Base-by-base conservation (phyloP, 495 filamentous ascomycete genomes). In the Xylaria venustula region DNA sequence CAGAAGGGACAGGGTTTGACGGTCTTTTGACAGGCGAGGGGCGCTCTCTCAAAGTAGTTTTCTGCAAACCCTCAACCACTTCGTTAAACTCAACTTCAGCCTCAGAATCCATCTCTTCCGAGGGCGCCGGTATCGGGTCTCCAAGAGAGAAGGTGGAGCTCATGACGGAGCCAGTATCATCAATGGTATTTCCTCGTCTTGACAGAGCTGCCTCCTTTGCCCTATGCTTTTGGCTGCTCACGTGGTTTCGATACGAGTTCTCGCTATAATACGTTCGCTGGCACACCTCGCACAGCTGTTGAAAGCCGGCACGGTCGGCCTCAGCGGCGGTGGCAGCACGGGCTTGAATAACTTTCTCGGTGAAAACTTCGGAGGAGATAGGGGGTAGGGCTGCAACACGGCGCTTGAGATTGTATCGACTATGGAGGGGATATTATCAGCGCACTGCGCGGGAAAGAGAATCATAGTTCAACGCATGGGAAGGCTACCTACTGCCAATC, bases 331-430 rank as follows among this genome's bases (percentile, higher is more conserved):
- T 87, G 5, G 85, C 85, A 28, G 91, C 91, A 69, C 96, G 90
- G 56, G 91, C 92, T 63, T 90, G 90, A n/a, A 98, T 79, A 36
- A 98, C 95, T 75, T 97, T 98, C 64, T 98, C 94, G 67, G 91
- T 90, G 75, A 98, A 98, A 6, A 89, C 80, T 72, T 98, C 93
- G 36, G 93, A 93, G 14, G 92, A 86, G 22, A 98, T 89, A 0
- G 94, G 95, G 19, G 94, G 93, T 7, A 98, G 81, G 12, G 90
- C 89, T 20, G 93, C 92, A 63, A 98, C 89, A 61, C 93, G 90
- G 64, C 94, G 91, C 75, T 98, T 97, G 67, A 98, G 85, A 73
- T 98, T 98, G 74, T 98, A 98, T 55, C 95, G 86, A 77, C 92
- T 97, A 56, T 7, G 22, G n/a, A 37, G 34, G 34, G 40, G 30